Base-by-base conservation (phyloP, 2,329 filamentous ascomycete species). In the Penicillium sp. region DNA sequence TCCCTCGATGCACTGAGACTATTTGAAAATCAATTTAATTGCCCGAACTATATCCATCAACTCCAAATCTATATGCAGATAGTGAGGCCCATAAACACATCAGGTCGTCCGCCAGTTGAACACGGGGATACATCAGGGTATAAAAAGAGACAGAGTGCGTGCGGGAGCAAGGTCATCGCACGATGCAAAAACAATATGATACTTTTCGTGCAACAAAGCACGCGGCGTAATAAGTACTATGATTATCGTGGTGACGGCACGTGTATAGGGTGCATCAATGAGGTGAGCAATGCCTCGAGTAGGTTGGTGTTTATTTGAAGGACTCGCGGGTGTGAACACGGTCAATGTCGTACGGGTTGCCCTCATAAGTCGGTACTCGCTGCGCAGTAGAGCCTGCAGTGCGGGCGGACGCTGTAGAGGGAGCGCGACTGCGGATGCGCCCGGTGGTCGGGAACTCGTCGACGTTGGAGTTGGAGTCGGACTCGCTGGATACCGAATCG, bases 281-380 rank as follows among this genome's bases (percentile, higher is more conserved):
- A 13, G 10, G 27, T 35, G 17, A 37, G n/a, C n/a, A n/a, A n/a
- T n/a, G n/a, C n/a, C n/a, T 43, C 25, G 26, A 33, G 39, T 38
- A 45, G 14, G 18, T 17, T 21, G 28, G 10, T n/a, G 28, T 15
- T 26, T 43, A 33, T 39, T 62, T 63, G 50, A 63, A 63, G 9
- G 65, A 66, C 17, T 69, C 60, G 20, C 51, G 58, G 2, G 68
- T 71, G 47, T 72, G 62, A 29, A 71, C 68, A 14, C 68, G 60
- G 38, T 72, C 69, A 41, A 71, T 61, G 42, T 68, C 66, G 45
- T 65, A 72, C 2, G 69, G 68, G 35, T 69, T 71, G 7, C 60
- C 66, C 11, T 71, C 68, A 31, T 72, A 72, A n/a, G 60, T 50
- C 20, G 48, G 51, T n/a, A n/a, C n/a, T 41, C 35, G 25, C 47